phyloP scores from a whole-genome alignment of 208 protist genomes.

The Leptomonas seymouri region DNA sequence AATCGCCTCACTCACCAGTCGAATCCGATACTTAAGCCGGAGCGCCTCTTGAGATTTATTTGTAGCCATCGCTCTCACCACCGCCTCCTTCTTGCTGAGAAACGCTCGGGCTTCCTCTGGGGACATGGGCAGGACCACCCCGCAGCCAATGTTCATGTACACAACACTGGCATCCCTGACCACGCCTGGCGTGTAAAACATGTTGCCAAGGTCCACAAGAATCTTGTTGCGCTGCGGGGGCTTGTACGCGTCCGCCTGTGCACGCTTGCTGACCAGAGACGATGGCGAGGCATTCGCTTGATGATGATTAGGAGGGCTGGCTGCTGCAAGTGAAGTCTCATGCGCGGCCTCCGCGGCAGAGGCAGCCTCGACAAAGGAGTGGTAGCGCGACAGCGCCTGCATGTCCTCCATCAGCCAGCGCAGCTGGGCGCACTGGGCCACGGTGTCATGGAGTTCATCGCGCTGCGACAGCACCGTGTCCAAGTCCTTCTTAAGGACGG shows the following conservation, averaged over 20 bases:
- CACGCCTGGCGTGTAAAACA: constrained; percentile 67
- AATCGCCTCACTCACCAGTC: constrained; percentile 78
- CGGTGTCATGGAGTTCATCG: constrained; percentile 53
- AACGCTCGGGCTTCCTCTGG: constrained; percentile 54
- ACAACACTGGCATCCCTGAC: constrained; percentile 48
- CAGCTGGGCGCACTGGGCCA: constrained; percentile 73
- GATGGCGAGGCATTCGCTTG: background rate
- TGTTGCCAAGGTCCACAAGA: constrained; percentile 78
- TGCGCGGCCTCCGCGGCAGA: constrained; percentile 17
- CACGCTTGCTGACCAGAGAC: constrained; percentile 22
- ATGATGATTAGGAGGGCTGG: background rate
- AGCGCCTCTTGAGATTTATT: constrained; percentile 58
- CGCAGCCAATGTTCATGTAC: constrained; percentile 82
- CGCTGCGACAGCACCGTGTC: constrained; percentile 52
- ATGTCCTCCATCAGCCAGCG: constrained; percentile 72
- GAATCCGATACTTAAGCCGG: constrained; percentile 79
- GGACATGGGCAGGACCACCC: constrained; percentile 76
- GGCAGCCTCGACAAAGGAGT: constrained; percentile 38
- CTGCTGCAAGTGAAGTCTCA: background rate
- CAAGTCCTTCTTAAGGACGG: constrained; percentile 54
- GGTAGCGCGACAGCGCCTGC: constrained; percentile 48
- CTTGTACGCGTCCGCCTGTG: constrained; percentile 20
- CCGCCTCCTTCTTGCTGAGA: constrained; percentile 56
- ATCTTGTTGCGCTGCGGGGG: constrained; percentile 52
- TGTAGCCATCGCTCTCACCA: constrained; percentile 40